phyloP scores from a whole-genome alignment of 305 asterid species.

The Caryopteris hybrid region DNA sequence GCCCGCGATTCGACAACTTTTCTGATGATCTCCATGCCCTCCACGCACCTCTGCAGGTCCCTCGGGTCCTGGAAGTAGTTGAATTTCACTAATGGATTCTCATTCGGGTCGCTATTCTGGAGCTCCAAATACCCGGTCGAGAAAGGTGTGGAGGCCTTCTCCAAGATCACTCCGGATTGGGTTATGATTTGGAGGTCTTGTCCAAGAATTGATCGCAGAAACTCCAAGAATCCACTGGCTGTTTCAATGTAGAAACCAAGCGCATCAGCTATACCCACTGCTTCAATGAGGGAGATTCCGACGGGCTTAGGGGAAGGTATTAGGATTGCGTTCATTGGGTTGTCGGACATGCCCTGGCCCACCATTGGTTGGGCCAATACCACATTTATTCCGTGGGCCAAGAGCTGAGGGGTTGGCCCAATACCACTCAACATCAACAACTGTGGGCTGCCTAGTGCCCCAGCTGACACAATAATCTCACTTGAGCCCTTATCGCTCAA shows the following conservation, averaged over 20 bases:
- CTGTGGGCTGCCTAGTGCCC: slow-evolving; percentile 89
- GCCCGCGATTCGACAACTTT: slow-evolving; percentile 38
- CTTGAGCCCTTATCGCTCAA: slow-evolving; percentile 33
- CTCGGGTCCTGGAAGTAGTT: slow-evolving; percentile 58
- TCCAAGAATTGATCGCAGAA: neutral
- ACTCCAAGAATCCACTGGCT: slow-evolving; percentile 34
- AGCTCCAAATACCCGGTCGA: slow-evolving; percentile 60
- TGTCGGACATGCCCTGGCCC: slow-evolving; percentile 65
- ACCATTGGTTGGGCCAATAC: slow-evolving; percentile 36
- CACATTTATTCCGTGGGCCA: slow-evolving; percentile 22
- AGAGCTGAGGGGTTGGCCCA: slow-evolving; percentile 42
- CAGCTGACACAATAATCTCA: slow-evolving; percentile 66
- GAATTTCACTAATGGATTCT: slow-evolving; percentile 25
- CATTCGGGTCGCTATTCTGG: slow-evolving; percentile 38
- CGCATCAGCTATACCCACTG: slow-evolving; percentile 51
- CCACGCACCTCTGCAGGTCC: slow-evolving; percentile 55
- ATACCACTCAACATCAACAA: slow-evolving; percentile 72
- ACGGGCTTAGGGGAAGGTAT: slow-evolving; percentile 49
- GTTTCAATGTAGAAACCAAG: slow-evolving; percentile 59
- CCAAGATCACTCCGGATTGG: slow-evolving; percentile 39
- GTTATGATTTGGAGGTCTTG: neutral
- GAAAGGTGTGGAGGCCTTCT: slow-evolving; percentile 41
- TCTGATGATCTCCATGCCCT: slow-evolving; percentile 42
- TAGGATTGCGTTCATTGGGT: slow-evolving; percentile 54
- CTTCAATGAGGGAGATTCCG: slow-evolving; percentile 49